Conservation (phyloP, 2,329 filamentous ascomycete genomes). For the Atkinsonella texensis region DNA sequence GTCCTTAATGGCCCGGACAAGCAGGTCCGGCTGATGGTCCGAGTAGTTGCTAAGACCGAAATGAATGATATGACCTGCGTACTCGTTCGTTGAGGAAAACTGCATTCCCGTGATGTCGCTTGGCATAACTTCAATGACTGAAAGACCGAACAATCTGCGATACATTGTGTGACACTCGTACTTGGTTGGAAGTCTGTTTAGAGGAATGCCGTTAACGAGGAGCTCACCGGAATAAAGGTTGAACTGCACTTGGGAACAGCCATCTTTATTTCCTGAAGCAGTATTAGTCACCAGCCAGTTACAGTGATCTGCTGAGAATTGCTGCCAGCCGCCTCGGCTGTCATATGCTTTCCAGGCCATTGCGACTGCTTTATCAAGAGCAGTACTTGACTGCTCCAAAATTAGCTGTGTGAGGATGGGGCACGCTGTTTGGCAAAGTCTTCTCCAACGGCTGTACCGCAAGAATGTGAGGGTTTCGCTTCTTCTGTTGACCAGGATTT, state of each 20-base stretch:
- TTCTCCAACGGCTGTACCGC: neutral
- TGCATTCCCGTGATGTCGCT: slow-evolving; percentile 18
- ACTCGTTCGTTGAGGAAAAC: slow-evolving; percentile 25
- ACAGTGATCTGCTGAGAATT: neutral
- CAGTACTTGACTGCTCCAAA: neutral
- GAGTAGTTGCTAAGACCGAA: slow-evolving; percentile 16
- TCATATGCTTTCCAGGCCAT: slow-evolving; percentile 1
- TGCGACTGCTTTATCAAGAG: slow-evolving; percentile 1
- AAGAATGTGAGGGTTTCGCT: neutral
- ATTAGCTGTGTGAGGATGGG: neutral
- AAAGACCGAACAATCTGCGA: slow-evolving; percentile 6
- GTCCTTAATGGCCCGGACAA: slow-evolving; percentile 17
- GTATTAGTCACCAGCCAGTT: slow-evolving; percentile 1
- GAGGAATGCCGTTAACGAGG: slow-evolving; percentile 37
- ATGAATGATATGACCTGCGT: slow-evolving; percentile 21
- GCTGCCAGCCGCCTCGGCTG: neutral
- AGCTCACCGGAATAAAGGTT: slow-evolving; percentile 39
- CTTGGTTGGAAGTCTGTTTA: slow-evolving; percentile 31
- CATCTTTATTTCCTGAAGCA: neutral
- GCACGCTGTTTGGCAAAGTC: slow-evolving; percentile 1
- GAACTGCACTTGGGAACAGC: slow-evolving; percentile 25
- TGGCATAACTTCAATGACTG: slow-evolving; percentile 11
- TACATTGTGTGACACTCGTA: slow-evolving; percentile 26
- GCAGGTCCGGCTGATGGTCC: slow-evolving; percentile 14
- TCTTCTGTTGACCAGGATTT: neutral